Evolutionary conservation across 257 asterid genomes (phyloP), one percentile per base, ranked within the genome.

Genomic region (Paraleonurus japonicus): DNA sequence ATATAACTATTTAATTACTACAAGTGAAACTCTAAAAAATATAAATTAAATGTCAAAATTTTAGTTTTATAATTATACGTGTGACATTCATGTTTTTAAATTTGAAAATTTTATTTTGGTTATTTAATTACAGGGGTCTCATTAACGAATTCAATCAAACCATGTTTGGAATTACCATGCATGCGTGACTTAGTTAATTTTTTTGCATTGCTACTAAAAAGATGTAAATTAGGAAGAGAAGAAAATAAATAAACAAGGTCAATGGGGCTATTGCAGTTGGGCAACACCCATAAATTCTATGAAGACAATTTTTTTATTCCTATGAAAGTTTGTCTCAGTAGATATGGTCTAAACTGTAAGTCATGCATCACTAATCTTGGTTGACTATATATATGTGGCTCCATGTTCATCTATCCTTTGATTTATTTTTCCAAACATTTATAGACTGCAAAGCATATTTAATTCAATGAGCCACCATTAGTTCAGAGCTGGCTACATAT

Each of bases 281-380:
- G 50, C 24, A 24, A 66, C 37, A 71, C 27, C 75, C 69, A 68
- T 78, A 73, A 73, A 78, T 73, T 51, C 8, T 23, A 51, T 20
- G 24, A 61, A 66, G 74, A 65, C 61, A 72, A 35, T 77, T 73
- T 59, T 77, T 73, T 59, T 23, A 48, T n/a, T 76, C 75, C 32
- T 39, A 30, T 22, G 19, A n/a, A 45, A 51, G 63, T 61, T 19
- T 27, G 12, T 61, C 57, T 55, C 43, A 45, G 2, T 1, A 7
- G 43, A 35, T 35, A 61, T 22, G 65, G 75, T 75, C 74, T 60
- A 39, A 35, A 62, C 67, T 69, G 20, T 65, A n/a, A 68, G 59
- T 74, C 65, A 43, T 43, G 17, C 67, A 32, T 51, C 65, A 20
- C 12, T 60, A 61, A 67, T 72, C 58, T 48, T 7, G 48, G 74